A percentile compares a stretch with the other conserved stretches of the same genome.
phyloP scores from a whole-genome alignment of 352 stramenopile genomes.

The Peronospora belbahrii region DNA sequence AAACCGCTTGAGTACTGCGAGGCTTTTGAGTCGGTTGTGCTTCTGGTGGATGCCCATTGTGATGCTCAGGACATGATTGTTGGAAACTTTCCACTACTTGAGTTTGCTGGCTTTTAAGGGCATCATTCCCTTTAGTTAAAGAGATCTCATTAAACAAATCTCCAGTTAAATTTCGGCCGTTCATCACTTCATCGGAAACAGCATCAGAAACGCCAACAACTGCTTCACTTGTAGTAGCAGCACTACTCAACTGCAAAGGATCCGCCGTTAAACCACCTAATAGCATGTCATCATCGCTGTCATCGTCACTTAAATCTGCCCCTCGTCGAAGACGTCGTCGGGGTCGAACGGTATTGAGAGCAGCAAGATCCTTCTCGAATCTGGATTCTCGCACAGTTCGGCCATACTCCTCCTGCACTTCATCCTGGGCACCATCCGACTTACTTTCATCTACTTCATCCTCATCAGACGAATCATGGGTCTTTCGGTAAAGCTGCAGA shows the following conservation, averaged over 20 bases:
- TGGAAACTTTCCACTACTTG: slow-evolving; percentile 5
- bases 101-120: slow-evolving; percentile 2
- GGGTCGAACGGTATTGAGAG: slow-evolving; percentile 25
- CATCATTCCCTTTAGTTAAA: slow-evolving; percentile 1
- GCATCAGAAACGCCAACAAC: neutral
- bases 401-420: slow-evolving; percentile 11
- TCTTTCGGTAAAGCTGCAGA: slow-evolving; percentile 70
- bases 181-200: slow-evolving; percentile 4
- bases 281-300: slow-evolving; percentile 43
- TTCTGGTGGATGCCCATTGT: slow-evolving; percentile 4
- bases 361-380: slow-evolving; percentile 19
- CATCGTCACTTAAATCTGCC: slow-evolving; percentile 30
- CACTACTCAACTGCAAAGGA: slow-evolving; percentile 2
- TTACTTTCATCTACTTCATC: slow-evolving; percentile 34
- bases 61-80: neutral
- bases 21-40: slow-evolving; percentile 5
- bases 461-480: slow-evolving; percentile 60
- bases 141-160: slow-evolving; percentile 1
- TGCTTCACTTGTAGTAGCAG: slow-evolving; percentile 1
- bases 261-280: slow-evolving; percentile 7
- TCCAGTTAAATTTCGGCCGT: neutral
- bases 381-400: slow-evolving; percentile 7
- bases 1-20: neutral
- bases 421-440: slow-evolving; percentile 18
- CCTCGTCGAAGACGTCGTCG: slow-evolving; percentile 43